A percentile compares a stretch with the other conserved stretches of the same genome.
Conservation (phyloP, 257 asterid genomes). For the Penstemon davidsonii region DNA sequence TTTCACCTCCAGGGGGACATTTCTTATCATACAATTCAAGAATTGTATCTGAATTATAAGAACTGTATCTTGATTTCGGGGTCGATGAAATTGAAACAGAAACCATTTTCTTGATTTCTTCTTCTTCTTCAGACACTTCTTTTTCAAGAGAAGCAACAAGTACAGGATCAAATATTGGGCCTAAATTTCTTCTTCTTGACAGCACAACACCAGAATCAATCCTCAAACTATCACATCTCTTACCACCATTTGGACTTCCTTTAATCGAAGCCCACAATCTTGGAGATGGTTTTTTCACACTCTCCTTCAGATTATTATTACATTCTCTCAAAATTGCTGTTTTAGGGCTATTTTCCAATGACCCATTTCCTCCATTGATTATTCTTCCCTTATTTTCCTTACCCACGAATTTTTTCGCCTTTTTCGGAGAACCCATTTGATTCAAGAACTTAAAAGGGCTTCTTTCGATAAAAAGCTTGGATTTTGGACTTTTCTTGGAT, state of each 20-base stretch:
- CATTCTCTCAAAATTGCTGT: conserved; percentile 32
- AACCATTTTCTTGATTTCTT: conserved; percentile 57
- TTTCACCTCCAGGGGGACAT: conserved; percentile 76
- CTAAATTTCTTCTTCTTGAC: conserved; percentile 54
- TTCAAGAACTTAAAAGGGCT: conserved; percentile 77
- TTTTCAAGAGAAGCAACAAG: conserved; percentile 50
- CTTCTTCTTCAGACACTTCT: conserved; percentile 50
- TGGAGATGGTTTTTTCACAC: conserved; percentile 57
- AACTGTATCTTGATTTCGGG: conserved; percentile 13
- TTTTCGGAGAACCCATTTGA: conserved; percentile 71
- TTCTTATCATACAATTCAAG: conserved; percentile 41
- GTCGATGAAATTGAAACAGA: conserved; percentile 28
- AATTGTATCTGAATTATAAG: conserved; percentile 30
- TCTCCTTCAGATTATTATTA: conserved; percentile 34
- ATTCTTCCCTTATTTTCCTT: conserved; percentile 59
- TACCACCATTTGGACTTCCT: conserved; percentile 46
- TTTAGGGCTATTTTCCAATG: conserved; percentile 59
- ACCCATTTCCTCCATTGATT: conserved; percentile 13
- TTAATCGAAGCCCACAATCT: conserved; percentile 52
- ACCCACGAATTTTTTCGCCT: conserved; percentile 54
- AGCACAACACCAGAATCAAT: conserved; percentile 43
- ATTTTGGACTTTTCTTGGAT: conserved; percentile 58
- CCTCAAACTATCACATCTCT: conserved; percentile 44
- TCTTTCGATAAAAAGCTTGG: conserved; percentile 43
- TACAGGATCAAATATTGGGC: conserved; percentile 65